Evolutionary conservation across 495 filamentous ascomycete genomes (phyloP).

Genomic region (Echria macrotheca): DNA sequence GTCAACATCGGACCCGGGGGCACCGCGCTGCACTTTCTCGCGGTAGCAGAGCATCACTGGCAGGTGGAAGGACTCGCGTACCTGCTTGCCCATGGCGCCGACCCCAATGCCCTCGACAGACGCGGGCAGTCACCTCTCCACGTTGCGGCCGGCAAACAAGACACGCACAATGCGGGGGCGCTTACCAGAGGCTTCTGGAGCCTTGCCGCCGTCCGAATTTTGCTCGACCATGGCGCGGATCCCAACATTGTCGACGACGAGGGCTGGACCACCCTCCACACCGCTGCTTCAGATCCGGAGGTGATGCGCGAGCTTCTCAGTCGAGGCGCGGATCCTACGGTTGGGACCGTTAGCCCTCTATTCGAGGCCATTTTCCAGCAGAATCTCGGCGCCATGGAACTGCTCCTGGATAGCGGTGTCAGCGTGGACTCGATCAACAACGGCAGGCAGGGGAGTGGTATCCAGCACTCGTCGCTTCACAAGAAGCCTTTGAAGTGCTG

Average conservation of each 20-base stretch:
- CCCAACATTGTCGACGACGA: neutral
- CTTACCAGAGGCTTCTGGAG: neutral
- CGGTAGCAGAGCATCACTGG: constrained; percentile 6
- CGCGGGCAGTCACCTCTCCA: constrained; percentile 5
- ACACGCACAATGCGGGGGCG: no score
- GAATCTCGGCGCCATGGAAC: neutral
- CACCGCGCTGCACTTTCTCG: constrained; percentile 16
- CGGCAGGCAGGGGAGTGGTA: neutral
- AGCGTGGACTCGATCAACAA: neutral
- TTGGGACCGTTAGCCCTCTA: neutral
- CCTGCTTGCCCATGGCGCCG: constrained; percentile 13
- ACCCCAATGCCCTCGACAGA: constrained; percentile 22
- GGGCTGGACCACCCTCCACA: neutral
- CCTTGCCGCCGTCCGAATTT: neutral
- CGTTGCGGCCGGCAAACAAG: neutral
- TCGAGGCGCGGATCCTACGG: neutral
- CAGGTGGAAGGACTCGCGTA: constrained; percentile 15
- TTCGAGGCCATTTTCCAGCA: neutral
- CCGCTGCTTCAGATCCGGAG: neutral
- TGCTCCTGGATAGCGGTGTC: neutral
- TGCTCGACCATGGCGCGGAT: neutral
- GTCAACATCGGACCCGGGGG: neutral
- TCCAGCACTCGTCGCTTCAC: no score
- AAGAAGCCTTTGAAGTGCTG: neutral
- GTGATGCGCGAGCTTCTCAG: neutral